Conservation (phyloP, 352 stramenopile species). For the Blastocystis sp. region DNA sequence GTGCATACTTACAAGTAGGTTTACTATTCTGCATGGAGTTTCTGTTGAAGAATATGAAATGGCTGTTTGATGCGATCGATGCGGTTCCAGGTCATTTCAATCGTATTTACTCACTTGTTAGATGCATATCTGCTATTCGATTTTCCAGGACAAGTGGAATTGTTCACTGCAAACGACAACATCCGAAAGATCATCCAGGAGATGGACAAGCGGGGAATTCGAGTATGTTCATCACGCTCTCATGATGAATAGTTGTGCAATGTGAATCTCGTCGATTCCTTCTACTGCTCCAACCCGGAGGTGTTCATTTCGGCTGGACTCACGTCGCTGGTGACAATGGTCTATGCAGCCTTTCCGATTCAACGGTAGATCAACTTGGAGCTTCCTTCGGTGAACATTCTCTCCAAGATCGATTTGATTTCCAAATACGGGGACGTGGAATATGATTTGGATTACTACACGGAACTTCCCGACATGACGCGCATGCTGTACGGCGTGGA, state of each 20-base stretch:
- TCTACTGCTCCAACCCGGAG: constrained; percentile 85
- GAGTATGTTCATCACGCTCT: background rate
- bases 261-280: constrained; percentile 90
- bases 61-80: constrained; percentile 86
- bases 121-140: constrained; percentile 96
- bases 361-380: constrained; percentile 80
- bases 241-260: constrained; percentile 76
- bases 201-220: constrained; percentile 73
- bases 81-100: constrained; percentile 78
- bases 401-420: constrained; percentile 97
- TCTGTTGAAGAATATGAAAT: constrained; percentile 94
- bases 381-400: constrained; percentile 93
- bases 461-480: constrained; percentile 40
- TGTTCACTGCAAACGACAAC: constrained; percentile 96
- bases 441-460: constrained; percentile 71
- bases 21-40: constrained; percentile 99
- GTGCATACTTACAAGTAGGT: constrained; percentile 68
- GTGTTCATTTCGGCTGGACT: constrained; percentile 96
- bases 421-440: constrained; percentile 82
- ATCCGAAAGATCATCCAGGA: constrained; percentile 90
- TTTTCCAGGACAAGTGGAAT: constrained; percentile 96
- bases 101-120: constrained; percentile 70
- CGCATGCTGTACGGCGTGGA: constrained; percentile 48
- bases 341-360: constrained; percentile 71
- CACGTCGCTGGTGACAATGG: constrained; percentile 93